Evolutionary conservation across 176 grass and related monocot genomes (phyloP).

Genomic region (Dactylis glomerata): DNA sequence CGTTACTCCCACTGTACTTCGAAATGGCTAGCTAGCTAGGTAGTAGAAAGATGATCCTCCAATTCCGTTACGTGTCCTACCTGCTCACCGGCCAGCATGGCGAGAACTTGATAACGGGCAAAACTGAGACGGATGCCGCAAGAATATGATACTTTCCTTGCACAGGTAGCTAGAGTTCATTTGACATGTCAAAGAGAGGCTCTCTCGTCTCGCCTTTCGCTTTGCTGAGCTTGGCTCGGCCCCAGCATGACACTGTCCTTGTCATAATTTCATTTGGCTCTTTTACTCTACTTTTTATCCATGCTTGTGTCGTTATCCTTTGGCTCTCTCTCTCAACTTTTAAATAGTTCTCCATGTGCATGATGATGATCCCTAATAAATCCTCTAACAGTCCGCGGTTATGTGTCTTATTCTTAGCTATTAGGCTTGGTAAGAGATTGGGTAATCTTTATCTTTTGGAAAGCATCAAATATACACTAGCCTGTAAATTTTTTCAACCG

Average conservation of each 20-base stretch:
- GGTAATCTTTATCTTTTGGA: not conserved
- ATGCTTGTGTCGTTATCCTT: not conserved
- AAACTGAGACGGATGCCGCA: not conserved
- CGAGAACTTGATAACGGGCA: not conserved
- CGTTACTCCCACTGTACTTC: not conserved
- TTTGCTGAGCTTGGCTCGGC: not conserved
- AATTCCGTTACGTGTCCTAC: not conserved
- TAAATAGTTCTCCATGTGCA: not conserved
- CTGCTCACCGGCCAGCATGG: not conserved
- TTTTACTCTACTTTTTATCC: not conserved
- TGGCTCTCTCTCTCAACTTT: not conserved
- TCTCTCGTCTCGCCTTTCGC: not conserved
- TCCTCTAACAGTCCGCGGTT: not conserved
- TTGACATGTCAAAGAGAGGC: not conserved
- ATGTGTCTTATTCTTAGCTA: not conserved
- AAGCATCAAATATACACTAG: not conserved
- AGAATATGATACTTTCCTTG: conserved; percentile 6
- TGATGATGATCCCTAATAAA: not conserved
- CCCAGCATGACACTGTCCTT: not conserved
- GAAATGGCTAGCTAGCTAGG: not conserved
- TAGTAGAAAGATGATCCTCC: not conserved
- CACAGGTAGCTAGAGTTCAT: not conserved
- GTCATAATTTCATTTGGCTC: not conserved
- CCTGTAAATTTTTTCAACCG: no score
- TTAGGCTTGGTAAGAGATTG: not conserved